Percentiles rank a stretch among this genome's conserved stretches.
Conservation (phyloP, 345 rosid genomes). For the Passiflora organensis region DNA sequence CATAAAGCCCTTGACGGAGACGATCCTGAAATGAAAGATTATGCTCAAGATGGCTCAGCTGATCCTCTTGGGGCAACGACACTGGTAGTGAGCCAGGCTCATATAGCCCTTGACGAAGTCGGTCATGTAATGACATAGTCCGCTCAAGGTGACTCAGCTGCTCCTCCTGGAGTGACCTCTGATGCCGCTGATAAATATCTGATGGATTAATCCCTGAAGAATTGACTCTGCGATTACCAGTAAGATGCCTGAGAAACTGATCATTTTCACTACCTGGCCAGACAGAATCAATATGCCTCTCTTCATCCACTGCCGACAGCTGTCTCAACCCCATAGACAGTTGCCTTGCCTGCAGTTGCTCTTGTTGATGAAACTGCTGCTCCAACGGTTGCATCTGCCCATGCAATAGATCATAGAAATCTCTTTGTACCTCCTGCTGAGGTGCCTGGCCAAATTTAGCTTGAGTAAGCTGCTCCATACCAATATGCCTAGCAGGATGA, state of each 20-base stretch:
- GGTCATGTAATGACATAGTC: conserved; percentile 27
- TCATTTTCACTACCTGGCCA: conserved; percentile 10
- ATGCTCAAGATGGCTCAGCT: conserved; percentile 8
- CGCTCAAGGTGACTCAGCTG: conserved; percentile 7
- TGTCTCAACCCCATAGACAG: conserved; percentile 39
- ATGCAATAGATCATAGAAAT: conserved; percentile 29
- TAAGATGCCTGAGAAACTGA: conserved; percentile 4
- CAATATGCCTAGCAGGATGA: conserved; percentile 24
- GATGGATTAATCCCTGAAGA: conserved; percentile 27
- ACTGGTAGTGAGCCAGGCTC: conserved; percentile 25
- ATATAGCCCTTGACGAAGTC: conserved; percentile 22
- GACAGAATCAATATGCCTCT: conserved; percentile 33
- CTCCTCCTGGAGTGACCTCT: conserved; percentile 29
- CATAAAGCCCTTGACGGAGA: conserved; percentile 24
- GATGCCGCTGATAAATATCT: conserved; percentile 28
- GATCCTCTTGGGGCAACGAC: conserved; percentile 22
- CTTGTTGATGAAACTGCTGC: conserved; percentile 32
- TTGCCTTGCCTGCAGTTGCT: conserved; percentile 32
- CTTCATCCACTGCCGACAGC: conserved; percentile 39
- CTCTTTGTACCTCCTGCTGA: conserved; percentile 22
- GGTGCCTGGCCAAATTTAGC: conserved; percentile 28
- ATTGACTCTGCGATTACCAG: conserved; percentile 4
- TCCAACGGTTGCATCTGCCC: conserved; percentile 27
- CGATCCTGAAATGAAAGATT: conserved; percentile 27
- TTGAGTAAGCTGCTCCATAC: conserved; percentile 38